phyloP scores from a whole-genome alignment of 148 eudicot genomes.

The Camellia lanceoleosa region DNA sequence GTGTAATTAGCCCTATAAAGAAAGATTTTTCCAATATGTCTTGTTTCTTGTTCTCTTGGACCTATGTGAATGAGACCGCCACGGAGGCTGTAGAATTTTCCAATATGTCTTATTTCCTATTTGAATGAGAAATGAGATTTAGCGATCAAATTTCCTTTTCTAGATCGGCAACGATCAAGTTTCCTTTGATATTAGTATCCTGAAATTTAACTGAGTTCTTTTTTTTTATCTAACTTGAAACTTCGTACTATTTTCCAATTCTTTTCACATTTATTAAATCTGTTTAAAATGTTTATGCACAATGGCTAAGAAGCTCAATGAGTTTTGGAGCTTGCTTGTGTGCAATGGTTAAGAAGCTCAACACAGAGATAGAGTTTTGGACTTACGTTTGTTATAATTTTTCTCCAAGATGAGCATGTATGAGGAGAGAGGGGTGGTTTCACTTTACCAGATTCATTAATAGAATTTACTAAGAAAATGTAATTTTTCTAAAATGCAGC shows the following conservation, averaged over 20 bases:
- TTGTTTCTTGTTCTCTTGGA: not conserved
- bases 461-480: not conserved
- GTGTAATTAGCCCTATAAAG: too few species aligned
- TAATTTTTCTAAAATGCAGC: slow-evolving; percentile 38
- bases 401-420: not conserved
- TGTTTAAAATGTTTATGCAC: not conserved
- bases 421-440: not conserved
- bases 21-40: not conserved
- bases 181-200: not conserved
- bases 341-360: not conserved
- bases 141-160: too few species aligned
- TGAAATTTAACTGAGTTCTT: not conserved
- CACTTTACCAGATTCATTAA: not conserved
- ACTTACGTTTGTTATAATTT: not conserved
- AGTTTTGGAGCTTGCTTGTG: not conserved
- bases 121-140: too few species aligned
- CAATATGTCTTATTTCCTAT: too few species aligned
- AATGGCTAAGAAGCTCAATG: not conserved
- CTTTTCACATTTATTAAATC: not conserved
- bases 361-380: not conserved
- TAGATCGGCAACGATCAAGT: not conserved
- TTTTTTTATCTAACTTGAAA: not conserved
- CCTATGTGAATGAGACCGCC: not conserved
- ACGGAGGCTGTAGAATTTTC: not conserved
- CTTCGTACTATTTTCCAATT: not conserved